Conservation (phyloP, 768 basidiomycete genomes). For the Mycena olivaceomarginata region DNA sequence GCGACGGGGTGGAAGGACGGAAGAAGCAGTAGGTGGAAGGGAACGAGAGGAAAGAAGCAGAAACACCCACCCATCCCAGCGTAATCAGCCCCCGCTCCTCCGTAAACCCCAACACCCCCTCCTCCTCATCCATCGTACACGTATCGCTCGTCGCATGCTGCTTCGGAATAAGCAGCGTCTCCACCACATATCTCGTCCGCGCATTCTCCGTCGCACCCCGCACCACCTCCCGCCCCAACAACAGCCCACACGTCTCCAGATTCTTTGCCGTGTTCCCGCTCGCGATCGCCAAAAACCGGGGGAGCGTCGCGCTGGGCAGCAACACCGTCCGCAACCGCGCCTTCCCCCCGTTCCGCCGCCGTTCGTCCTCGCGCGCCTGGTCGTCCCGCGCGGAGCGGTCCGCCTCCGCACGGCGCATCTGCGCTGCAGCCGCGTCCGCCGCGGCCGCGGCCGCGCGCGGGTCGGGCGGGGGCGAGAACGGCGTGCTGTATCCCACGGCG, state of each 20-base stretch:
- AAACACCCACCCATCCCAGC: slow-evolving; percentile 88
- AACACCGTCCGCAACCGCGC: slow-evolving; percentile 32
- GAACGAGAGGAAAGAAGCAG: background rate
- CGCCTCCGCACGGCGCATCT: background rate
- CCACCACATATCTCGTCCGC: slow-evolving; percentile 73
- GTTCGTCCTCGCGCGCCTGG: background rate
- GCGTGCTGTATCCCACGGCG: too few species aligned
- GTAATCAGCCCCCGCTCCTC: slow-evolving; percentile 89
- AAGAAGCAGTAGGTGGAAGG: too few species aligned
- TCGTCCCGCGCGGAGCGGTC: slow-evolving; percentile 5
- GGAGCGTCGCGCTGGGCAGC: slow-evolving; percentile 84
- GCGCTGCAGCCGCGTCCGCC: slow-evolving; percentile 28
- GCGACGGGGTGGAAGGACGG: too few species aligned
- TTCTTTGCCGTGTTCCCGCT: slow-evolving; percentile 86
- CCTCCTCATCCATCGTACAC: slow-evolving; percentile 95
- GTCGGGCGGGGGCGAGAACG: too few species aligned
- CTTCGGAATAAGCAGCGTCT: slow-evolving; percentile 90
- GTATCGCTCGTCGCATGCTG: slow-evolving; percentile 93
- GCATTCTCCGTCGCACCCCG: background rate
- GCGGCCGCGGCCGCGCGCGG: too few species aligned
- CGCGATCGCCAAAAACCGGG: slow-evolving; percentile 86
- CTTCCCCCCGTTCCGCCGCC: slow-evolving; percentile 9
- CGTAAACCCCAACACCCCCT: slow-evolving; percentile 90
- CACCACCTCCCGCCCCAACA: slow-evolving; percentile 77
- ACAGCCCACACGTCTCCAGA: slow-evolving; percentile 90